Evolutionary conservation across 2,329 filamentous ascomycete species (phyloP), one percentile per base, ranked within the genome.

Genomic region (Fusarium pininemorale): DNA sequence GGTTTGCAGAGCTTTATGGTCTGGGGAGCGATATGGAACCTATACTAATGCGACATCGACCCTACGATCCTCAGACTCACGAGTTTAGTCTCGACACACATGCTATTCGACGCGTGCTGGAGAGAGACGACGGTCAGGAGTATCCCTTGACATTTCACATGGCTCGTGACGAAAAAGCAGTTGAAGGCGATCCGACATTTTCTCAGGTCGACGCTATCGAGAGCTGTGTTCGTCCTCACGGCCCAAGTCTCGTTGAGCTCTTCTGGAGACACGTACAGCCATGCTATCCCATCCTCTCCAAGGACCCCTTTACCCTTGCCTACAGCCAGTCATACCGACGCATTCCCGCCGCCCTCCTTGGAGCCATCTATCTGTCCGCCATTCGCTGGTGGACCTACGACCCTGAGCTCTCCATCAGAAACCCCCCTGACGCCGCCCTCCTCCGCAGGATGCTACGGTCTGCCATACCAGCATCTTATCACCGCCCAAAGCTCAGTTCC

Each of bases 191-290:
- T 39, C 72, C 73, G 18, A 74, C 70, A 15, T 69, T 75, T 60
- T 50, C 67, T n/a, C 75, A 76, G 26, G 75, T 74, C 3, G 78
- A 84, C 66, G 85, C 87, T 41, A 86, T 92, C 67, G 90, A 92
- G 80, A 83, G 85, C 44, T 85, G 89, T 63, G 87, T 92, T 26
- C 84, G 85, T 30, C 87, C 89, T 16, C 87, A 91, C 78, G 90
- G 90, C 11, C 85, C 86, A 55, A 85, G 86, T 45, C 82, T 93
- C 58, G 85, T 92, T 65, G 87, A 90, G 71, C 84, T 92, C 38
- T 92, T 91, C 81, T 92, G 91, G 79, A 81, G 85, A n/a, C 85
- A 87, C 50, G 84, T 89, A 15, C 87, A 89, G 66, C 87, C 87
- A 3, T 84, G 83, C 67, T 88, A 87, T 73, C 87, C 87, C 4